Base-by-base conservation (phyloP, 768 basidiomycete genomes). In the Trichaptum fuscoviolaceum region DNA sequence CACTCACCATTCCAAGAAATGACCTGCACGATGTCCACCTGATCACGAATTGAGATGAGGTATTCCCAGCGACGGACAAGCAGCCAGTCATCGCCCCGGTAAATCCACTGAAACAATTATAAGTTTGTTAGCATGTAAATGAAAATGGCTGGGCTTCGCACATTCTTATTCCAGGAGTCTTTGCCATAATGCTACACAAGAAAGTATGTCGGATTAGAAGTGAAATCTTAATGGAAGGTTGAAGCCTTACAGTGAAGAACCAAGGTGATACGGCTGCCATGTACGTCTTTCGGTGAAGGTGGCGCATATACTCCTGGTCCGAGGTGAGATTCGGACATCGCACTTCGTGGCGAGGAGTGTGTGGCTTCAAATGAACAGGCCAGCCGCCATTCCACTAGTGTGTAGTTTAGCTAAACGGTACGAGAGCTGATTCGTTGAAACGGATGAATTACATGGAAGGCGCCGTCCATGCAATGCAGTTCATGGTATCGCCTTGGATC, bases 11-110 rank as follows among this genome's bases (percentile, higher is more conserved):
- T 91, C 89, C 88, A 91, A 26, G 85, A 87, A 61, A 88, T 80
- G 69, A 89, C 78, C 72, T 90, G 84, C 24, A 82, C 82, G 64
- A 87, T 70, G 67, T 78, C 76, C 69, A 82, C 75, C 62, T 73
- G 68, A 69, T 81, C 74, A 24, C 87, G 80, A 76, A 86, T 82
- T 24, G 75, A 71, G 65, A 89, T 81, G 27, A 90, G 73, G 63
- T 83, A 79, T 70, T 90, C 87, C 89, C 88, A 90, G 68, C 89
- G 85, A 12, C 79, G 74, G 34, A 81, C 78, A 73, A 88, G 85
- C 26, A 87, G 80, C 80, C 84, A 87, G 73, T 91, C 89, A 6
- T 79, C 75, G 34, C 82, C 78, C 3, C 42, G 42, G 75, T 86
- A 90, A 30, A 90, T 82, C 73, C 84, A 89, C 77, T 83, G 15